phyloP scores from a whole-genome alignment of 2,329 filamentous ascomycete genomes.

The Knoxdaviesia proteae region DNA sequence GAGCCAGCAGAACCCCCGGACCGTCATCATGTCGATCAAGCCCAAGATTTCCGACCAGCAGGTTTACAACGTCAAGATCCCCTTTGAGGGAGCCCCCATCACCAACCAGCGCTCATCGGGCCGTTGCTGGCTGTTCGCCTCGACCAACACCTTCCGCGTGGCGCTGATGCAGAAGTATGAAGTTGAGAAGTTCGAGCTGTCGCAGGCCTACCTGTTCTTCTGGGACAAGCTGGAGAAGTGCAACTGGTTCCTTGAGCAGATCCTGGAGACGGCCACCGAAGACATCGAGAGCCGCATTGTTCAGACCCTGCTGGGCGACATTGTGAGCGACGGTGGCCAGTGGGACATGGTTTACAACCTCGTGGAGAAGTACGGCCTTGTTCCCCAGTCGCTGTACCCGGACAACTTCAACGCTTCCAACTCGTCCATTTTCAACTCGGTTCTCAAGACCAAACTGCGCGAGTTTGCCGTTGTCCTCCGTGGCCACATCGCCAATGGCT shows the following conservation, averaged over 20 bases:
- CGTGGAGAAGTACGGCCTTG: constrained; percentile 72
- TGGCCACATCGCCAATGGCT: constrained; percentile 23
- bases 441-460: constrained; percentile 71
- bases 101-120: constrained; percentile 70
- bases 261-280: constrained; percentile 52
- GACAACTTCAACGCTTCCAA: constrained; percentile 63
- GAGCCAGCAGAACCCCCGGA: constrained; percentile 41
- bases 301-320: constrained; percentile 43
- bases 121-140: constrained; percentile 80
- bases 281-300: constrained; percentile 54
- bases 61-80: constrained; percentile 66
- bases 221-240: constrained; percentile 88
- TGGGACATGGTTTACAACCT: constrained; percentile 87
- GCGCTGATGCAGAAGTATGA: constrained; percentile 69
- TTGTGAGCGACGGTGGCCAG: constrained; percentile 66
- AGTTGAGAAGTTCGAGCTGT: constrained; percentile 64
- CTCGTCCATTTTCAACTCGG: constrained; percentile 45
- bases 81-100: constrained; percentile 61
- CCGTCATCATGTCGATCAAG: constrained; percentile 42
- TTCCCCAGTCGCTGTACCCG: constrained; percentile 63
- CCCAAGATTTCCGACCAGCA: constrained; percentile 51
- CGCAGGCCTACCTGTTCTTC: constrained; percentile 74
- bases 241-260: constrained; percentile 74
- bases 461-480: constrained; percentile 61
- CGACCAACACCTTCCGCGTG: constrained; percentile 82